Evolutionary conservation across 2,329 filamentous ascomycete species (phyloP), one percentile per base, ranked within the genome.

Genomic region (Exophiala sideris): DNA sequence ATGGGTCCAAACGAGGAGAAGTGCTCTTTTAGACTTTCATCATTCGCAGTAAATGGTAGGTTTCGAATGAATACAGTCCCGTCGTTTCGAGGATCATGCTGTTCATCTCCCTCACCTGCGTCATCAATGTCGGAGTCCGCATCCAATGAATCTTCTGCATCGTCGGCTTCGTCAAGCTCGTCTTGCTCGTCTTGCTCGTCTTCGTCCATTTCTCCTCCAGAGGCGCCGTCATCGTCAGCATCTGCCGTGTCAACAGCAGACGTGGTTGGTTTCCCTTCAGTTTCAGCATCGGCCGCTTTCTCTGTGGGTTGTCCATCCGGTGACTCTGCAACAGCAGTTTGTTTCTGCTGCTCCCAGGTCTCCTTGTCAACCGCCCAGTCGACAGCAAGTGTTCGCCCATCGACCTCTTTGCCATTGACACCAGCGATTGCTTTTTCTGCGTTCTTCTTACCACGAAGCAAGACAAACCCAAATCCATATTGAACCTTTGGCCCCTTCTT

Each of bases 331-430:
- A 10, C 60, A 50, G 7, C 64, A 58, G 62, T 62, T 41, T 84
- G 79, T 36, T 76, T 75, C 59, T 84, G 77, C 57, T 84, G 79
- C 58, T 91, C 82, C 90, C 90, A 99, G 5, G 86, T 84, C 39
- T 86, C 80, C 74, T 95, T 96, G 57, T 96, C 90, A 3, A 97
- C 91, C 32, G 95, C 92, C 89, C 90, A 99, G 73, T 99, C 94
- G 5, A 99, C 94, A 24, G 92, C 94, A 57, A 99, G 72, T 7
- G 86, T 87, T 65, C 94, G 82, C 2, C 91, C 94, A 68, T 96
- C 91, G 16, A 99, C 80, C 57, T 88, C 83, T 69, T 89, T 96
- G 54, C 92, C 94, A 71, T 97, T 99, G 62, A 97, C 77, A 18
- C 80, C 84, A 55, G 87, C 84, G 53, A 99, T 78, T 1, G 94